phyloP scores from a whole-genome alignment of 345 rosid genomes.

The Zanthoxylum bungeanum region DNA sequence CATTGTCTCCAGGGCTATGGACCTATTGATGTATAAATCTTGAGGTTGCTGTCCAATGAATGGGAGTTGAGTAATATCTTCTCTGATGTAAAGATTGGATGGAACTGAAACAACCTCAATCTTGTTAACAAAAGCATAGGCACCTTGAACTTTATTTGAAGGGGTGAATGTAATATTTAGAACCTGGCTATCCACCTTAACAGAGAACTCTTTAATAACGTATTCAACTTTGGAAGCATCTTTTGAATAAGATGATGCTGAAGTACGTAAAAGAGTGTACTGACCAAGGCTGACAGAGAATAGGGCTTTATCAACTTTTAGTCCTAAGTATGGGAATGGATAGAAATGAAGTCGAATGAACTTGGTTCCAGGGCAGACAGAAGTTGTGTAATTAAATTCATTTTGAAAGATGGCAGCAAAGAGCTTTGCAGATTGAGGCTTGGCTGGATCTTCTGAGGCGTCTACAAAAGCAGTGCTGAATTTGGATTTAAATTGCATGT shows the following conservation, averaged over 20 bases:
- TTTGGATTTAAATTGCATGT: background rate
- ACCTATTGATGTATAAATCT: background rate
- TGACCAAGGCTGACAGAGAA: slow-evolving; percentile 17
- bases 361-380: slow-evolving; percentile 17
- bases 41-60: background rate
- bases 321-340: slow-evolving; percentile 1
- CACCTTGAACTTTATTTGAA: background rate
- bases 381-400: background rate
- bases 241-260: background rate
- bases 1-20: slow-evolving; percentile 19
- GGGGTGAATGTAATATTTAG: background rate
- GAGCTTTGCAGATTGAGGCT: background rate
- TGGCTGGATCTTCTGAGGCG: background rate
- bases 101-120: background rate
- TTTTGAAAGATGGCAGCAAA: background rate
- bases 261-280: slow-evolving; percentile 7
- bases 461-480: background rate
- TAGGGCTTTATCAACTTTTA: slow-evolving; percentile 9
- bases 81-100: background rate
- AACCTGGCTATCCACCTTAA: background rate
- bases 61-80: background rate
- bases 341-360: slow-evolving; percentile 24
- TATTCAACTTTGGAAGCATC: background rate
- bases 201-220: background rate
- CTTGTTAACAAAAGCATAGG: background rate